Evolutionary conservation across 1,284 basidiomycete genomes (phyloP).

Genomic region (Irpex sp.): DNA sequence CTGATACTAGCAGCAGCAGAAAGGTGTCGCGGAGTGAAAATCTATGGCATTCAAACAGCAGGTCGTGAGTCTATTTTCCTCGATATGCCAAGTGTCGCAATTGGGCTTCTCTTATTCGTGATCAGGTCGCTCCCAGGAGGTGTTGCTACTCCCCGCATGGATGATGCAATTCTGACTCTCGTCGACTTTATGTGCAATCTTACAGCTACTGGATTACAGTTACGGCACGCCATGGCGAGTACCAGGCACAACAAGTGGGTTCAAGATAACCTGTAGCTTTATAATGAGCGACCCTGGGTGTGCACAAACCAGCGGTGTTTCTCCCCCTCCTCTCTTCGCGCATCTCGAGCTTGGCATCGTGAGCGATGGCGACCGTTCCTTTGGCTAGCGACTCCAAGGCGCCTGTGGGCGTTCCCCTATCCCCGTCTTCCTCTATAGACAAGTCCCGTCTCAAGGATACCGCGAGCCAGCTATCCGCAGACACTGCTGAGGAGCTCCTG

Average conservation of each 20-base stretch:
- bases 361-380: constrained; percentile 1
- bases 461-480: background rate
- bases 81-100: background rate
- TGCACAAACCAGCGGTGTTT: background rate
- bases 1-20: too few relatives aligned
- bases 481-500: constrained; percentile 4
- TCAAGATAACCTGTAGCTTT: background rate
- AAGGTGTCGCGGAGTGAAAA: background rate
- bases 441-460: constrained; percentile 1
- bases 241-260: background rate
- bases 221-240: background rate
- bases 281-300: background rate
- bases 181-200: background rate
- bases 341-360: background rate
- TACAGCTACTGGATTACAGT: background rate
- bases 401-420: constrained; percentile 5
- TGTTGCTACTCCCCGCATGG: background rate
- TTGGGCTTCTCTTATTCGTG: background rate
- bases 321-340: background rate
- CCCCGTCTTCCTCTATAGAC: constrained; percentile 10
- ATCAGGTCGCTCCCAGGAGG: background rate
- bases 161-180: background rate
- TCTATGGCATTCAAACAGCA: background rate
- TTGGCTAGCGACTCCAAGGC: constrained; percentile 1
- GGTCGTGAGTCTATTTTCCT: background rate